Evolutionary conservation across 2,329 filamentous ascomycete species (phyloP).

Genomic region (Phoma herbarum): DNA sequence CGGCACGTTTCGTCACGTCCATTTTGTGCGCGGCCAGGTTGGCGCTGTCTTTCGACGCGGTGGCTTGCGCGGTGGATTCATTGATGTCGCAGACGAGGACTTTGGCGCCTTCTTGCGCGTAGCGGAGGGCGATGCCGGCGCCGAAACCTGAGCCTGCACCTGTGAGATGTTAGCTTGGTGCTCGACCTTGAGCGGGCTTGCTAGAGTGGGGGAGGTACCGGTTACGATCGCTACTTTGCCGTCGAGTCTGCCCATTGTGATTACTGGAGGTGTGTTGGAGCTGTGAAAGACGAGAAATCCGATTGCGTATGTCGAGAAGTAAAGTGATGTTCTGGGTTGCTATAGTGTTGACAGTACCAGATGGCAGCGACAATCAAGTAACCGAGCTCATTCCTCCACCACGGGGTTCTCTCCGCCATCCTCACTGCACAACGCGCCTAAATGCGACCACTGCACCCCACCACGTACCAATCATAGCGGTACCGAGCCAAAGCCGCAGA

Average conservation of each 20-base stretch:
- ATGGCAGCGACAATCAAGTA: conserved; percentile 5
- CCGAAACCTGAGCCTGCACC: conserved; percentile 72
- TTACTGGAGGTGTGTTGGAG: conserved; percentile 3
- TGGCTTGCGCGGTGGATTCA: conserved; percentile 61
- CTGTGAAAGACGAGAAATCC: not conserved
- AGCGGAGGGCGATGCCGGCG: conserved; percentile 67
- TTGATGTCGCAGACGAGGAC: conserved; percentile 71
- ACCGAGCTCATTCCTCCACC: conserved; percentile 5
- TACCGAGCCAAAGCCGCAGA: conserved; percentile 10
- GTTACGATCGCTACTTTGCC: conserved; percentile 67
- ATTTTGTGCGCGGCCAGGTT: conserved; percentile 51
- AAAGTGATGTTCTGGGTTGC: not conserved
- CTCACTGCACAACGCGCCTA: not conserved
- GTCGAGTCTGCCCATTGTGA: conserved; percentile 55
- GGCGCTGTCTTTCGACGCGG: conserved; percentile 53
- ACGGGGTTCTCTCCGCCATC: conserved; percentile 17
- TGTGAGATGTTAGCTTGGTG: conserved; percentile 24
- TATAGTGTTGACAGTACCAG: not conserved
- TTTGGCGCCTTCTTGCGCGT: conserved; percentile 66
- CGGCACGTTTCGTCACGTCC: conserved; percentile 62
- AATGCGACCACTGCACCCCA: not conserved
- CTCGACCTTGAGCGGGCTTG: not conserved
- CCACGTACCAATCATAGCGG: conserved; percentile 13
- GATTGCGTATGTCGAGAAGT: not conserved
- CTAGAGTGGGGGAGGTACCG: conserved; percentile 44